Evolutionary conservation across 2,329 filamentous ascomycete genomes (phyloP), one percentile per base, ranked within the genome.

Genomic region (Exserohilum rostratum): DNA sequence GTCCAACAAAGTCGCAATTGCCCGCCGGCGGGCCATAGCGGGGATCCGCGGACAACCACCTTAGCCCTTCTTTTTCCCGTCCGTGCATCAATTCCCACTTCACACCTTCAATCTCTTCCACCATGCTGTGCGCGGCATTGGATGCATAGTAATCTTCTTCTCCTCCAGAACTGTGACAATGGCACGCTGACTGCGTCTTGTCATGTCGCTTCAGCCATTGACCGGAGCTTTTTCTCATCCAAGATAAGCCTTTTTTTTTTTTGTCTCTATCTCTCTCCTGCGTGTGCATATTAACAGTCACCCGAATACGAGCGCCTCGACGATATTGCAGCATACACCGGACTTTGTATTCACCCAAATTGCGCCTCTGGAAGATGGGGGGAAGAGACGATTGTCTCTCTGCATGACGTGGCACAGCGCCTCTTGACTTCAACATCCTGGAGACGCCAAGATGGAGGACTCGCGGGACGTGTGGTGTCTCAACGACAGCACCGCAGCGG

Each of bases 1-100:
- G 57, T 60, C 58, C 55, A 62, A 57, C 52, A 64, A 25, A 58
- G 57, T 54, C 55, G 55, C 59, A 57, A 57, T 61, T 25, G 22
- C 57, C 62, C 58, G 60, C 57, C 57, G 54, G 46, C 48, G n/a
- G n/a, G 34, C 31, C 48, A 55, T 38, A 46, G 55, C 42, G 59
- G 55, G 55, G 55, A 58, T 52, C 55, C 59, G 56, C 45, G 38
- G 45, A 37, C 43, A 54, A 55, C 25, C 30, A 30, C 25, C 6
- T n/a, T n/a, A 34, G 10, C 33, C 17, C 13, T n/a, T 15, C 39
- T 13, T 25, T 30, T 15, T 30, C 43, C 62, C 56, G 60, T 65
- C 61, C 62, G 48, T 52, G 52, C 47, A 30, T 44, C 22, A 4
- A 4, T 25, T 50, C 50, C 54, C 61, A 65, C 65, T 46, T 67